Evolutionary conservation across 2,329 filamentous ascomycete genomes (phyloP).

Genomic region (Emmonsia crescens): DNA sequence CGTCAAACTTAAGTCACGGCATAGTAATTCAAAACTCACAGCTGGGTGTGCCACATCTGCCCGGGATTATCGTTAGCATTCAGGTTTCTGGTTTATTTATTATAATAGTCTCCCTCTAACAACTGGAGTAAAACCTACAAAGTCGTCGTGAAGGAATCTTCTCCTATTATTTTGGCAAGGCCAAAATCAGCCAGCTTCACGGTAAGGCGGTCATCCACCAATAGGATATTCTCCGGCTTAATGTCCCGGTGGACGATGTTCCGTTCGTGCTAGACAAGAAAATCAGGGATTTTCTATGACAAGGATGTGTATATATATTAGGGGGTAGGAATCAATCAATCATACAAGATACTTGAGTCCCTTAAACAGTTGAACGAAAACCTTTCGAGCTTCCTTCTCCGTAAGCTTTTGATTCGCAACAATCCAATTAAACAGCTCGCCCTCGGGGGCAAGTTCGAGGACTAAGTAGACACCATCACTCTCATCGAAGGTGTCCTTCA

Average conservation of each 20-base stretch:
- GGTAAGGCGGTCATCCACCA: slow-evolving; percentile 72
- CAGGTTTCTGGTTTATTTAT: not conserved
- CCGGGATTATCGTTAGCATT: slow-evolving; percentile 16
- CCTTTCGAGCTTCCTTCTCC: slow-evolving; percentile 71
- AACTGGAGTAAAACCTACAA: slow-evolving; percentile 42
- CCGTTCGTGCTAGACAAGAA: slow-evolving; percentile 61
- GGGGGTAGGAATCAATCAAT: slow-evolving; percentile 7
- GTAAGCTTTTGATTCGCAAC: slow-evolving; percentile 80
- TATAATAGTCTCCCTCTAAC: not conserved
- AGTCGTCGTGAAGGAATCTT: slow-evolving; percentile 95
- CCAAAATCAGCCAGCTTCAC: slow-evolving; percentile 96
- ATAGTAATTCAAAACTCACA: slow-evolving; percentile 39
- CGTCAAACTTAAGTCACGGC: not conserved
- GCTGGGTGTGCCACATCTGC: slow-evolving; percentile 76
- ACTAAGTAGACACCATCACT: slow-evolving; percentile 82
- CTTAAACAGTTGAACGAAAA: slow-evolving; percentile 86
- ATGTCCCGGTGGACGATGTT: slow-evolving; percentile 97
- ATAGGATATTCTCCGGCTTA: slow-evolving; percentile 90
- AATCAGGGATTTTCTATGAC: not conserved
- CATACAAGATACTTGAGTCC: slow-evolving; percentile 89
- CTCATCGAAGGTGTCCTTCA: slow-evolving; percentile 94
- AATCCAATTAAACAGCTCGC: slow-evolving; percentile 93
- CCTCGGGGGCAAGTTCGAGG: slow-evolving; percentile 79
- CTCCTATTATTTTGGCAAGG: slow-evolving; percentile 94
- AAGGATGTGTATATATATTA: not conserved